A percentile compares a stretch with the other conserved stretches of the same genome.
Evolutionary conservation across 768 basidiomycete genomes (phyloP).

Genomic region (Tricholoma saponaceum): DNA sequence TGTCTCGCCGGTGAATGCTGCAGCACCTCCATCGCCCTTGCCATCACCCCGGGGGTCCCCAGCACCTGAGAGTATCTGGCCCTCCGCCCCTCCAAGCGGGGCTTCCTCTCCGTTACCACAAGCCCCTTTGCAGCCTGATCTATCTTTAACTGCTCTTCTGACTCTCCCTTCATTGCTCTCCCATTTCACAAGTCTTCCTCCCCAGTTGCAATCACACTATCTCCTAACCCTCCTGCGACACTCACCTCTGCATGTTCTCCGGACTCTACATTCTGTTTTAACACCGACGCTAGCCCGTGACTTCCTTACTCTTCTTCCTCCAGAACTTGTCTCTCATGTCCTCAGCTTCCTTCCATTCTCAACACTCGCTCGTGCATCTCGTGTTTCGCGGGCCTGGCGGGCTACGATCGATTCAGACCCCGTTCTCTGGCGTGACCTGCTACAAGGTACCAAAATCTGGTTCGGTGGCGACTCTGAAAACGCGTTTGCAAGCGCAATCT

Average conservation of each 20-base stretch:
- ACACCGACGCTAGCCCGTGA: slow-evolving; percentile 91
- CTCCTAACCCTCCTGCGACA: slow-evolving; percentile 90
- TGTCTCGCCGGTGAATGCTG: slow-evolving; percentile 62
- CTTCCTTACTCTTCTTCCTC: slow-evolving; percentile 87
- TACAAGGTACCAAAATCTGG: slow-evolving; percentile 84
- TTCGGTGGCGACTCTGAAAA: slow-evolving; percentile 83
- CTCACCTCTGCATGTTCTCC: slow-evolving; percentile 86
- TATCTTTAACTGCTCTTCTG: slow-evolving; percentile 78
- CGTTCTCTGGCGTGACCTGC: slow-evolving; percentile 83
- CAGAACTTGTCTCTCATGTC: slow-evolving; percentile 87
- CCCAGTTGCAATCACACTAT: slow-evolving; percentile 86
- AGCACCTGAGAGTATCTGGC: slow-evolving; percentile 71
- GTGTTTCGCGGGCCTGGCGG: slow-evolving; percentile 90
- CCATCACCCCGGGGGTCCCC: slow-evolving; percentile 87
- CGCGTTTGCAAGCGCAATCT: slow-evolving; percentile 71
- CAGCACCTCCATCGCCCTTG: slow-evolving; percentile 79
- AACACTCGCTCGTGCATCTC: slow-evolving; percentile 79
- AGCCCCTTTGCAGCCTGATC: slow-evolving; percentile 76
- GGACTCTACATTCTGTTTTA: slow-evolving; percentile 84
- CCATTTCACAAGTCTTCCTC: slow-evolving; percentile 78
- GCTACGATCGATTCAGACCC: slow-evolving; percentile 88
- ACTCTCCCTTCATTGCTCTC: slow-evolving; percentile 79
- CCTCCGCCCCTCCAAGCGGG: slow-evolving; percentile 77
- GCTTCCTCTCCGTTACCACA: slow-evolving; percentile 66
- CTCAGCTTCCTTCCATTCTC: slow-evolving; percentile 81